Base-by-base conservation (phyloP, 1,284 basidiomycete species). In the Phlebopus sp. region DNA sequence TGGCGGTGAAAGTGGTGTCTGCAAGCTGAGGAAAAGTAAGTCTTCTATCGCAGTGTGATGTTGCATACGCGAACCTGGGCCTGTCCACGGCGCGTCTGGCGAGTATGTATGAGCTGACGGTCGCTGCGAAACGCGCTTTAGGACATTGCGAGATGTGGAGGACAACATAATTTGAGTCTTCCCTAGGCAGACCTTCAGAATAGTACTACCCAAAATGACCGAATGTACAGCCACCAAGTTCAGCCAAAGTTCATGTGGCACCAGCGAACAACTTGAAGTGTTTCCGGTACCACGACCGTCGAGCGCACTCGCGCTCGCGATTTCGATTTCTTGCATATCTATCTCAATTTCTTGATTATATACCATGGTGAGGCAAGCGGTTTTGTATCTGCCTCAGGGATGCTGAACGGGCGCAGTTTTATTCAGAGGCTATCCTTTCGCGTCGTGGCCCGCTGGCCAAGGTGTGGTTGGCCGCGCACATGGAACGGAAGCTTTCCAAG, bases 391-490 rank as follows among this genome's bases (percentile, higher is more conserved):
- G 37, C 13, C 40, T 25, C 11, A 23, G 11, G 32, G 6, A 23
- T 27, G 34, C 34, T 8, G 15, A 10, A 7, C 30, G 1, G 19
- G 0, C 46, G 14, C 51, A 90, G 93, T 92, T 96, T 67, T 92
- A 95, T 63, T 93, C 90, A 52, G 94, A 97, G 67, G 85, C 90
- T 39, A 91, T 97, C 68, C 79, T 97, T 55, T 91, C 92, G 45
- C 90, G 94, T 64, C 86, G 92, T 51, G 96, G 96, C 42, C 92
- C 95, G 7, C 77, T 99, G 31, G 95, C 92, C 37, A 92, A 90
- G 72, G 92, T 99, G 75, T 99, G 96, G 96, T 86, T 98, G 44
- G 96, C 96, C 19, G 96, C 97, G 1, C 96, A 98, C 76, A 95
- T 96, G 84, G 94, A 98, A 71, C 84, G 93, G 62, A 97, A 97